Conservation (phyloP, 257 asterid species). For the Gentiana macrophylla region DNA sequence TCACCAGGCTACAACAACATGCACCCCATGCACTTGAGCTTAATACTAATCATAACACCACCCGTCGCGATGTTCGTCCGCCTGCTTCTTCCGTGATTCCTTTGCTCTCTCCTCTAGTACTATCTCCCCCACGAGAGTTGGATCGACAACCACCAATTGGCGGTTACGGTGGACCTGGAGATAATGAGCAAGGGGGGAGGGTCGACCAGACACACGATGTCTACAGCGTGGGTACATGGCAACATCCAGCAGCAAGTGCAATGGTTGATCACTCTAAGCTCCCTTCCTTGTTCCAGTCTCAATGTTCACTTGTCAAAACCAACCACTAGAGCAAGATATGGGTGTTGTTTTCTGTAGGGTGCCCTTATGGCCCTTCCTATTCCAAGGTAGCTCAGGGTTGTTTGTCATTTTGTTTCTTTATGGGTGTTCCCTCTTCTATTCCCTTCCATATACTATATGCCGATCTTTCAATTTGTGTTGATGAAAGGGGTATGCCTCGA, state of each 20-base stretch:
- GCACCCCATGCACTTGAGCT: slow-evolving; percentile 20
- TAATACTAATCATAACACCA: not conserved
- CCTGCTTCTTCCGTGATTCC: slow-evolving; percentile 8
- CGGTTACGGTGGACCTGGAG: not conserved
- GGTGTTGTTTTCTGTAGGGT: not conserved
- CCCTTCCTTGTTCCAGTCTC: slow-evolving; percentile 12
- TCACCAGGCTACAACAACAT: slow-evolving; percentile 21
- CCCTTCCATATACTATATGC: not conserved
- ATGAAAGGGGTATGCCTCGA: too few relatives aligned
- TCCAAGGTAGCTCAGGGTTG: not conserved
- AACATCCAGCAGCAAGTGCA: slow-evolving; percentile 17
- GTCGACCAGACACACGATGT: not conserved
- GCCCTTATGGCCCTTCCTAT: not conserved
- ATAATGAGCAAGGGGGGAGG: not conserved
- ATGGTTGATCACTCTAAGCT: slow-evolving; percentile 11
- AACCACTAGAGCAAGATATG: not conserved
- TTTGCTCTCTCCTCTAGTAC: slow-evolving; percentile 17
- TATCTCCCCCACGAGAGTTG: slow-evolving; percentile 12
- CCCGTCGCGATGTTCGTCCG: not conserved
- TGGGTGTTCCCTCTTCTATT: not conserved
- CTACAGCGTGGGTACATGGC: slow-evolving; percentile 9
- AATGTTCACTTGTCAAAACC: slow-evolving; percentile 13
- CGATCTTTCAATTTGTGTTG: not conserved
- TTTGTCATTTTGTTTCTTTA: not conserved
- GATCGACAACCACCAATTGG: not conserved